Conservation (phyloP, 331 rosid species). For the Malus hybrid region DNA sequence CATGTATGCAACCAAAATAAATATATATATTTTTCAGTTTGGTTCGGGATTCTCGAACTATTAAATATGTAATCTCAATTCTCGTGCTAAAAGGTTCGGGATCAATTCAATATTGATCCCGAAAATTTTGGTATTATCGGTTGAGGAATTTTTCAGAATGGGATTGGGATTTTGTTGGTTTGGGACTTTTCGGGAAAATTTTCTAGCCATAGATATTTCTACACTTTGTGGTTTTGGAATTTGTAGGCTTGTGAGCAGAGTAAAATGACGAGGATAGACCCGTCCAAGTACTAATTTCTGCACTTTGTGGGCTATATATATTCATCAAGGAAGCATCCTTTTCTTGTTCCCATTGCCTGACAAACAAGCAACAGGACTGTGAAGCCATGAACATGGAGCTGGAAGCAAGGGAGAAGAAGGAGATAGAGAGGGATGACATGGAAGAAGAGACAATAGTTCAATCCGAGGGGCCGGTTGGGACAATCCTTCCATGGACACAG, state of each 20-base stretch:
- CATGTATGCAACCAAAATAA: too few species aligned
- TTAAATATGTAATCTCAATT: too few species aligned
- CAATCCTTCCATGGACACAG: conserved; percentile 47
- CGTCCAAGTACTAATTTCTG: neutral
- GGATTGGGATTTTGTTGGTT: too few species aligned
- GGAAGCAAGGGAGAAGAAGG: conserved; percentile 29
- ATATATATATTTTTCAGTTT: too few species aligned
- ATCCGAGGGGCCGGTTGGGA: neutral
- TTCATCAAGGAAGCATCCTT: neutral
- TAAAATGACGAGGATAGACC: neutral
- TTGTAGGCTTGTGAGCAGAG: neutral
- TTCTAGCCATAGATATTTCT: neutral
- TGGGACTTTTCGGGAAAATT: too few species aligned
- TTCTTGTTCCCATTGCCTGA: too few species aligned
- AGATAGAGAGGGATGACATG: conserved; percentile 23
- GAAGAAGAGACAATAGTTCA: neutral
- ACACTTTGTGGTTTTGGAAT: neutral
- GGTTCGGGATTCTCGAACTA: too few species aligned
- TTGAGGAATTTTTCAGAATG: too few species aligned
- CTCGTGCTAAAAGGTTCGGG: too few species aligned
- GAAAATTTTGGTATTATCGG: too few species aligned
- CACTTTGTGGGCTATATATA: neutral
- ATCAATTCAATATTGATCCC: too few species aligned
- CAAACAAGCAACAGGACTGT: neutral
- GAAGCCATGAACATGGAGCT: conserved; percentile 17